Evolutionary conservation across 352 stramenopile genomes (phyloP).

Genomic region (Globisporangium takayamanum): DNA sequence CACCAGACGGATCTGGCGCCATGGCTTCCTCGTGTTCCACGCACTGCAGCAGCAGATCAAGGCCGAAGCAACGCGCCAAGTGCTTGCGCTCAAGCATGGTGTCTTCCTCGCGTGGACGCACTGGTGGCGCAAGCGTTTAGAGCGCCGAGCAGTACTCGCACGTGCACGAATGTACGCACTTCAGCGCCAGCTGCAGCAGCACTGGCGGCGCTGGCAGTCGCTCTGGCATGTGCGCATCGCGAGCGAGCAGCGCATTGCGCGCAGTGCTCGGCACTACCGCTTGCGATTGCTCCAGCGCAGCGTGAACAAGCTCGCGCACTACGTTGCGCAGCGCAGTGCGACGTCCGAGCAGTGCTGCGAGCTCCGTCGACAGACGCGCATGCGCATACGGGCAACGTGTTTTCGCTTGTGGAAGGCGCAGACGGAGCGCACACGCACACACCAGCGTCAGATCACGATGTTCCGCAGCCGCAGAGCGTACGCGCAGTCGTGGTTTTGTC

Average conservation of each 20-base stretch:
- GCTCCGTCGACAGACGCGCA: constrained; percentile 18
- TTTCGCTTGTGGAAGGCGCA: constrained; percentile 20
- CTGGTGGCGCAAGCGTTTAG: background rate
- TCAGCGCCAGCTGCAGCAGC: background rate
- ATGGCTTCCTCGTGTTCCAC: constrained; percentile 8
- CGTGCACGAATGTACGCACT: background rate
- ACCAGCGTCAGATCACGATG: background rate
- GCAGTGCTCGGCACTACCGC: constrained; percentile 13
- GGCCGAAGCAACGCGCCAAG: background rate
- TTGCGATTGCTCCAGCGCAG: constrained; percentile 18
- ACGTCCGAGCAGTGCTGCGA: constrained; percentile 14
- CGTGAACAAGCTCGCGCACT: constrained; percentile 14
- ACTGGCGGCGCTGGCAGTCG: background rate
- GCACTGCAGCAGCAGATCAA: background rate
- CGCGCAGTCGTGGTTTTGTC: constrained; percentile 23
- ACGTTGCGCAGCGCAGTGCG: constrained; percentile 20
- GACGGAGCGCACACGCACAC: background rate
- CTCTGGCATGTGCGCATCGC: background rate
- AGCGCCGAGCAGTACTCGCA: background rate
- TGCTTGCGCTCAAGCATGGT: background rate
- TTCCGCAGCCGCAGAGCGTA: constrained; percentile 11
- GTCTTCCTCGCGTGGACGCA: background rate
- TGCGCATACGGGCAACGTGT: constrained; percentile 14
- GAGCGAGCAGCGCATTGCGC: constrained; percentile 1
- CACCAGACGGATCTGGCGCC: constrained; percentile 4